phyloP scores from a whole-genome alignment of 352 stramenopile species.

The Phytophthora litchii region DNA sequence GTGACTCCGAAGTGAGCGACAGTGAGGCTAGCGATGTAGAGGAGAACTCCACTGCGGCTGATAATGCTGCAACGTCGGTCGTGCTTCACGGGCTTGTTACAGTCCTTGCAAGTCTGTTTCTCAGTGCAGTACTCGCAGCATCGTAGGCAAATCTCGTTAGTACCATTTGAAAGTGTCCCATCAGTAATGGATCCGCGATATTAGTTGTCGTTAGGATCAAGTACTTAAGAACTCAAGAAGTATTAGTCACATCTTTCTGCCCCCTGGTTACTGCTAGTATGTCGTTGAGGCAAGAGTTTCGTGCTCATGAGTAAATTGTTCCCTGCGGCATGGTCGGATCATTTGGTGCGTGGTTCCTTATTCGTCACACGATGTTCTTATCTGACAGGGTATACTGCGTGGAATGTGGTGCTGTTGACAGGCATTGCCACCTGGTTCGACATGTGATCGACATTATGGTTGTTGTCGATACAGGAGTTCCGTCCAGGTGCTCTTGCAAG shows the following conservation, averaged over 20 bases:
- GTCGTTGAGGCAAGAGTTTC: background rate
- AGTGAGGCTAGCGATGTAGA: conserved; percentile 24
- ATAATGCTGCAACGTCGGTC: conserved; percentile 10
- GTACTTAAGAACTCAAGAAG: too few relatives aligned
- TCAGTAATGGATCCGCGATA: too few relatives aligned
- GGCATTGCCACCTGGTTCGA: background rate
- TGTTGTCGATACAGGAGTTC: too few relatives aligned
- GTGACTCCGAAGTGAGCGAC: conserved; percentile 22
- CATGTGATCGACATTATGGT: background rate
- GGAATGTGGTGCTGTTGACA: too few relatives aligned
- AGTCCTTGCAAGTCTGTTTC: background rate
- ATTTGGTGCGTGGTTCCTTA: background rate
- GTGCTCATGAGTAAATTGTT: too few relatives aligned
- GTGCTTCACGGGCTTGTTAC: background rate
- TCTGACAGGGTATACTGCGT: conserved; percentile 1
- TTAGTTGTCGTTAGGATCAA: background rate
- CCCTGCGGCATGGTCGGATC: too few relatives aligned
- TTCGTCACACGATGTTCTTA: conserved; percentile 11
- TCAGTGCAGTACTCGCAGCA: conserved; percentile 19
- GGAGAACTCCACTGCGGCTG: conserved; percentile 13
- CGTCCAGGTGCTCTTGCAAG: background rate
- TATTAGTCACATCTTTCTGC: too few relatives aligned
- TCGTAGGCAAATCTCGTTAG: conserved; percentile 6
- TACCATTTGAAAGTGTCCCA: too few relatives aligned
- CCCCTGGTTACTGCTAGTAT: background rate